A percentile compares a stretch with the other conserved stretches of the same genome.
Conservation (phyloP, 129 eudicot genomes). For the Chrysanthemum lavandulifolium region DNA sequence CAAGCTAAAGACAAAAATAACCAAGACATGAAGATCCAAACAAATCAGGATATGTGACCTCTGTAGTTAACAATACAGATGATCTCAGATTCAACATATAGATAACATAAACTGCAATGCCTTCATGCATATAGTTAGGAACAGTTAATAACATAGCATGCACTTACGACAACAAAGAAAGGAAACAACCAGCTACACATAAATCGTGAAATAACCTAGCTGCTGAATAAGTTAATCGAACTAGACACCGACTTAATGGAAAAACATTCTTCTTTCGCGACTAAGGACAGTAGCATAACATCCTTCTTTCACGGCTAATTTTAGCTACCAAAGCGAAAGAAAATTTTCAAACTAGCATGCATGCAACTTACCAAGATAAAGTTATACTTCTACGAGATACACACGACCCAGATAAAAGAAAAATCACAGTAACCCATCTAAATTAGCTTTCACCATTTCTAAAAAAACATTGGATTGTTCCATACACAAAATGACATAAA, state of each 20-base stretch:
- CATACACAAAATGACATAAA: too few relatives aligned
- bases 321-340: not conserved
- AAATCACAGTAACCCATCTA: too few relatives aligned
- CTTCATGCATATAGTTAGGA: conserved; percentile 2
- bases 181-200: not conserved
- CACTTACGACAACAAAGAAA: not conserved
- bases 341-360: too few relatives aligned
- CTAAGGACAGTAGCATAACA: conserved; percentile 11
- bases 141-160: not conserved
- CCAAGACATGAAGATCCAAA: conserved; percentile 16
- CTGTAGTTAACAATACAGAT: conserved; percentile 8
- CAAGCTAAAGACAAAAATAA: conserved; percentile 35
- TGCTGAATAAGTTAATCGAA: not conserved
- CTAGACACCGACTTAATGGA: not conserved
- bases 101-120: conserved; percentile 1
- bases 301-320: conserved; percentile 10
- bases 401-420: too few relatives aligned
- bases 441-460: too few relatives aligned
- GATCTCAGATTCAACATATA: not conserved
- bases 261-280: not conserved
- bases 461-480: too few relatives aligned
- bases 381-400: too few relatives aligned
- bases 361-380: too few relatives aligned
- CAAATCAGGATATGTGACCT: conserved; percentile 6
- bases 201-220: conserved; percentile 5